A percentile compares a stretch with the other conserved stretches of the same genome.
Evolutionary conservation across 495 filamentous ascomycete genomes (phyloP).

Genomic region (Aspergillus mulundensis): DNA sequence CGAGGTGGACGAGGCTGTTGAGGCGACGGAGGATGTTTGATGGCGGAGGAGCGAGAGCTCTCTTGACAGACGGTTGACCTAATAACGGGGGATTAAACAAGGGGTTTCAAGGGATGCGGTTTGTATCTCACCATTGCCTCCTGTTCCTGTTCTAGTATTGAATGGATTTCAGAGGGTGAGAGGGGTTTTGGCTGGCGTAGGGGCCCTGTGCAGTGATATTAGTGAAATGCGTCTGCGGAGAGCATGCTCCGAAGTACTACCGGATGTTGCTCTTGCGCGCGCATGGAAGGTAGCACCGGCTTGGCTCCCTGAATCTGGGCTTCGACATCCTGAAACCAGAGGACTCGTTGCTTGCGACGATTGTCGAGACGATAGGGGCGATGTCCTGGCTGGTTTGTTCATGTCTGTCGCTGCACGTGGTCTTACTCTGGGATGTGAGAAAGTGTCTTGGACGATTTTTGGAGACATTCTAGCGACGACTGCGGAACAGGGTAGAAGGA

Average conservation of each 20-base stretch:
- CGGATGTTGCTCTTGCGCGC: constrained; percentile 55
- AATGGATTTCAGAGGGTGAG: constrained; percentile 81
- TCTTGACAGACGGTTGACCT: constrained; percentile 90
- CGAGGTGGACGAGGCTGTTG: constrained; percentile 73
- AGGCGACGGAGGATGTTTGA: constrained; percentile 76
- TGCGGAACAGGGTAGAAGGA: not conserved
- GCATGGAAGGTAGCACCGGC: constrained; percentile 46
- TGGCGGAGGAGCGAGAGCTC: constrained; percentile 78
- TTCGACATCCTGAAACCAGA: constrained; percentile 34
- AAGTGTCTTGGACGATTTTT: constrained; percentile 57
- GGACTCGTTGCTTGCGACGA: constrained; percentile 47
- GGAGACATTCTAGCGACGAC: constrained; percentile 45
- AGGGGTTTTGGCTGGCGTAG: constrained; percentile 78
- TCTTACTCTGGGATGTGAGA: constrained; percentile 45
- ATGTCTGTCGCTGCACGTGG: constrained; percentile 49
- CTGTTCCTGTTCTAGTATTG: constrained; percentile 87
- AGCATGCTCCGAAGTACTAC: constrained; percentile 23
- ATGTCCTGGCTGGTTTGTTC: constrained; percentile 40
- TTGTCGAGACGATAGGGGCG: constrained; percentile 43
- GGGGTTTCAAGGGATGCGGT: not conserved
- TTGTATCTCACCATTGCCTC: constrained; percentile 72
- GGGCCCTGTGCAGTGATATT: constrained; percentile 42
- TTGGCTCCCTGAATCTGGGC: constrained; percentile 25
- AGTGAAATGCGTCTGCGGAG: not conserved
- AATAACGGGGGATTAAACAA: not conserved